Base-by-base conservation (phyloP, 1,284 basidiomycete species). In the Cystobasidiaceae sp. region DNA sequence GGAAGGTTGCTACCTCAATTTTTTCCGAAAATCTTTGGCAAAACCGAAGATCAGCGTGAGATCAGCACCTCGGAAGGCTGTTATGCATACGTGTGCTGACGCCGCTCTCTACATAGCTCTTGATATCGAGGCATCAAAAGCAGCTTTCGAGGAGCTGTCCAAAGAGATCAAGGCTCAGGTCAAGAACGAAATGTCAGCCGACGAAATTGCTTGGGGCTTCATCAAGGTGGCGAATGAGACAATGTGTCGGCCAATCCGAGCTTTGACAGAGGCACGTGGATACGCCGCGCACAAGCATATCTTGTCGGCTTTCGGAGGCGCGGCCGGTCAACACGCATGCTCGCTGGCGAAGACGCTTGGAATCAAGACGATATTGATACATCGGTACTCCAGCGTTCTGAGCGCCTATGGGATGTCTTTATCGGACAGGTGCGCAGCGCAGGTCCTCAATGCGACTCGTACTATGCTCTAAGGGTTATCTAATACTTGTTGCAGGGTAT, bases 381-480 rank as follows among this genome's bases (percentile, higher is more conserved):
- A 93, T 78, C 81, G 85, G 58, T 91, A 89, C 75, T 90, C 86
- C 51, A 91, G 86, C 4, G 89, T 93, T 66, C 81, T 96, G 2
- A 91, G 88, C 1, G 92, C 92, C 0, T 96, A 93, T 72, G 93
- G 93, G 1, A 82, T 93, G 32, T 88, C 89, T 6, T 80, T 94
- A 1, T 90, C 91, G 1, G 90, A 96, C 76, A 83, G 89, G 66
- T 67, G 33, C 17, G 51, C 44, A 1, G 32, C 11, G 7, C 13
- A 19, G 8, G 23, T 49, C 21, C 8, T 23, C 11, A 21, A 9
- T 23, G 23, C 23, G 13, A 17, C 1, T 11, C 19, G 9, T 21
- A 27, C 37, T 13, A 52, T 52, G 37, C 28, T 33, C 11, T 11
- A 28, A 34, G 3, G 4, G 15, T 1, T 41, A 34, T 39, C 54